Evolutionary conservation across 345 rosid genomes (phyloP).

Genomic region (Populus pruinosa): DNA sequence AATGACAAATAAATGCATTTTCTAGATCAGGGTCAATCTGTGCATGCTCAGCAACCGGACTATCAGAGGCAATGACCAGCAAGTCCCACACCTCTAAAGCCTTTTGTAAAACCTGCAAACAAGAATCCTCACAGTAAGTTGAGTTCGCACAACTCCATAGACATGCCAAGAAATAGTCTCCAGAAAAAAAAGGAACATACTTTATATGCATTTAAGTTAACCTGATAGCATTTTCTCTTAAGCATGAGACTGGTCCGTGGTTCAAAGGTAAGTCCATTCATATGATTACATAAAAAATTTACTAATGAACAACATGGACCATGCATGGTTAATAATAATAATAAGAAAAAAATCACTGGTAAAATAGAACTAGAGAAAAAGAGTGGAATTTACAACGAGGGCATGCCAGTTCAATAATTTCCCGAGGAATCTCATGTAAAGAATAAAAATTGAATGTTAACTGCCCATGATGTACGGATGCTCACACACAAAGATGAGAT

Average conservation of each 20-base stretch:
- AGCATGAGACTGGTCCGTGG: not conserved
- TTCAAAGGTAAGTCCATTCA: not conserved
- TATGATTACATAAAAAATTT: not conserved
- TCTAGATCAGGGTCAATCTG: conserved; percentile 85
- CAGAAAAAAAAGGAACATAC: not conserved
- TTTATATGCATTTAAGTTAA: not conserved
- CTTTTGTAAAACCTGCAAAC: conserved; percentile 73
- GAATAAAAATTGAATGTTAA: not conserved
- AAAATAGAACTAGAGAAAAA: not conserved
- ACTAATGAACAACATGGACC: not conserved
- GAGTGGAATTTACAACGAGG: not conserved
- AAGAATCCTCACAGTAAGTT: conserved; percentile 6
- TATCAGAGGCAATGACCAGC: conserved; percentile 79
- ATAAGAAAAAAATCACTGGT: not conserved
- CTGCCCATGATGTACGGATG: not conserved
- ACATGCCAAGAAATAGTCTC: conserved; percentile 11
- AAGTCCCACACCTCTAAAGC: conserved; percentile 94
- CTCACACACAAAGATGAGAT: not conserved
- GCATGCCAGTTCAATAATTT: not conserved
- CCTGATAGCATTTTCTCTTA: not conserved
- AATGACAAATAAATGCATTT: conserved; percentile 85
- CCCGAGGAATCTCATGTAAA: not conserved
- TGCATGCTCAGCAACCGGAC: conserved; percentile 89
- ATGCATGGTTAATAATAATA: not conserved
- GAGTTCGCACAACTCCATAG: not conserved